Evolutionary conservation across 1,284 basidiomycete genomes (phyloP).

Genomic region (Boletus semigastroideus): DNA sequence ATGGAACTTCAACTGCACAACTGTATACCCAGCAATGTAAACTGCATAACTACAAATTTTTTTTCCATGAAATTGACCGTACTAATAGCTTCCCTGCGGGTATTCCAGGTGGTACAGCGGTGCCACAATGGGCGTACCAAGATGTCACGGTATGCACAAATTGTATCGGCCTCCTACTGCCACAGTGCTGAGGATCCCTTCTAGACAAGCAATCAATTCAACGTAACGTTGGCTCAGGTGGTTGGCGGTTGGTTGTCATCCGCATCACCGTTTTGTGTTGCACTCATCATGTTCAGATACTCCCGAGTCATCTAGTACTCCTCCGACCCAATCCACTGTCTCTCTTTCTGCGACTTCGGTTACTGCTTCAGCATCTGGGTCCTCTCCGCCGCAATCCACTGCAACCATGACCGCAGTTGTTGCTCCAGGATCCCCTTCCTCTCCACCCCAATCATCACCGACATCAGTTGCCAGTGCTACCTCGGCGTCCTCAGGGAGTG

Average conservation of each 20-base stretch:
- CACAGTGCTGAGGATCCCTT: no score
- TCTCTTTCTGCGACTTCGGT: neutral
- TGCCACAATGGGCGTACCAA: conserved; percentile 35
- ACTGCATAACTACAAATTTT: no score
- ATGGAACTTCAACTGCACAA: conserved; percentile 30
- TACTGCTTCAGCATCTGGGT: no score
- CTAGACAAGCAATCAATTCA: conserved; percentile 21
- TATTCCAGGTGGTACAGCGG: conserved; percentile 27
- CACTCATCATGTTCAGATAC: conserved; percentile 19
- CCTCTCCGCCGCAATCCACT: conserved; percentile 8
- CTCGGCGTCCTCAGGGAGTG: no score
- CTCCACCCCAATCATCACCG: neutral
- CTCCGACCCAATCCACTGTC: conserved; percentile 19
- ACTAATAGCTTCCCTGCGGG: conserved; percentile 18
- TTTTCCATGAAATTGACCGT: conserved; percentile 1
- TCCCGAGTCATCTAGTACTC: conserved; percentile 30
- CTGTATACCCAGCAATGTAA: conserved; percentile 19
- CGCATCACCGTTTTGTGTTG: no score
- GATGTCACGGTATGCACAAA: conserved; percentile 27
- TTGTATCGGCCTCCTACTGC: neutral
- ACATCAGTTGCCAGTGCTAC: conserved; percentile 1
- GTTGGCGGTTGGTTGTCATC: conserved; percentile 25
- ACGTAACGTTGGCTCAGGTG: conserved; percentile 19
- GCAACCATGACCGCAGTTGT: conserved; percentile 12
- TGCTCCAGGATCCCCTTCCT: neutral